These are phyloP conservation scores for Pichia californica DNA, from an alignment of 805 yeast genomes.

Conservation along the genomic window DNA sequence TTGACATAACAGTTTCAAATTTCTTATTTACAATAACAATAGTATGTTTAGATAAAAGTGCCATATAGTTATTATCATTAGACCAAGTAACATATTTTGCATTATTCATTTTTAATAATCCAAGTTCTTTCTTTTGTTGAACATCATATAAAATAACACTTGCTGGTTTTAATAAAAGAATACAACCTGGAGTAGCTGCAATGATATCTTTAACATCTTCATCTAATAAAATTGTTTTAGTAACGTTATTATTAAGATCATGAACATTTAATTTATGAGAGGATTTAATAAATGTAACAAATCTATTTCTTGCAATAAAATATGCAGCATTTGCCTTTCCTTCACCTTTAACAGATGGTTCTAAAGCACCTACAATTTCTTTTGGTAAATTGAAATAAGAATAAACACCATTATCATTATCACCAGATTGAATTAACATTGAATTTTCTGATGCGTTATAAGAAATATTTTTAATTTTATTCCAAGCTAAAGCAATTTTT, in stretches of 20 bases:
- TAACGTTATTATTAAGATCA: slow-evolving; percentile 73
- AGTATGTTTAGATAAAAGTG: slow-evolving; percentile 85
- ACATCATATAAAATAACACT: slow-evolving; percentile 82
- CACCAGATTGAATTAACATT: slow-evolving; percentile 74
- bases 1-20: slow-evolving; percentile 68
- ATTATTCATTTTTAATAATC: slow-evolving; percentile 62
- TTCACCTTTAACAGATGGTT: slow-evolving; percentile 71
- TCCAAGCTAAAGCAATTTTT: slow-evolving; percentile 80
- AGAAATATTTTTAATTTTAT: slow-evolving; percentile 74
- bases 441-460: slow-evolving; percentile 92
- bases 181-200: slow-evolving; percentile 75
- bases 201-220: slow-evolving; percentile 62
- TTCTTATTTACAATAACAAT: slow-evolving; percentile 80
- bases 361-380: slow-evolving; percentile 88
- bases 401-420: slow-evolving; percentile 58
- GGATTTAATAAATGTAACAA: slow-evolving; percentile 67
- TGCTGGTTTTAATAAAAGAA: slow-evolving; percentile 65
- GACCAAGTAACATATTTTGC: slow-evolving; percentile 92
- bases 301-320: slow-evolving; percentile 92
- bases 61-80: slow-evolving; percentile 77
- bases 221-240: slow-evolving; percentile 73
- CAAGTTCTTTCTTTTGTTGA: slow-evolving; percentile 78
- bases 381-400: slow-evolving; percentile 75
- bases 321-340: slow-evolving; percentile 83
- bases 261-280: slow-evolving; percentile 69